phyloP scores from a whole-genome alignment of 352 stramenopile genomes.

The Phytophthora tubulina region DNA sequence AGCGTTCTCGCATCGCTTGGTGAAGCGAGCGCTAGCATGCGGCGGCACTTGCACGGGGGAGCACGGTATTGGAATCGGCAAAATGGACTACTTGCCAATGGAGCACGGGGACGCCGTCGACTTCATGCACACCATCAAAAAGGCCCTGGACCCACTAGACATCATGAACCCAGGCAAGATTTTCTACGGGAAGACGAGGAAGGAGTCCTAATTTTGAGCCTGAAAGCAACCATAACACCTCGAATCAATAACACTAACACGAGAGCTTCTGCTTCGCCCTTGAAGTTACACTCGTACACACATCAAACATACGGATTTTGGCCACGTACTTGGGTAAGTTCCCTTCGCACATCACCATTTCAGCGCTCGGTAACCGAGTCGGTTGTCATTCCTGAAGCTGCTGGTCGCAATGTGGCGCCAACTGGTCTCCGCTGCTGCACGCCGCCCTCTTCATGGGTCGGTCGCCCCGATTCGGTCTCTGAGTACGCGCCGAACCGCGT shows the following conservation, averaged over 20 bases:
- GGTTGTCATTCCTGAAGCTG: slow-evolving; percentile 21
- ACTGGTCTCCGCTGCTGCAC: slow-evolving; percentile 12
- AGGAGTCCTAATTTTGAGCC: background rate
- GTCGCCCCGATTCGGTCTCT: slow-evolving; percentile 16
- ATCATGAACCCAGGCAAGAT: slow-evolving; percentile 99
- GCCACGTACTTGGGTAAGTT: background rate
- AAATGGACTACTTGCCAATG: slow-evolving; percentile 91
- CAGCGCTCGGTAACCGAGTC: too few relatives aligned
- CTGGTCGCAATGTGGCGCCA: slow-evolving; percentile 35
- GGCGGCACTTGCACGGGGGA: slow-evolving; percentile 98
- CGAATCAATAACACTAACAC: background rate
- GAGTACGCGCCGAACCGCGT: slow-evolving; percentile 47
- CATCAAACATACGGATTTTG: slow-evolving; percentile 13
- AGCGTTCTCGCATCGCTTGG: slow-evolving; percentile 85
- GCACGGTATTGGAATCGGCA: slow-evolving; percentile 96
- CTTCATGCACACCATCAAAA: slow-evolving; percentile 95
- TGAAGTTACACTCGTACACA: slow-evolving; percentile 23
- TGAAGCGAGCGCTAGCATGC: slow-evolving; percentile 76
- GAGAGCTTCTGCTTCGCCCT: slow-evolving; percentile 2
- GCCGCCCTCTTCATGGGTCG: slow-evolving; percentile 2
- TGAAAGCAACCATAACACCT: background rate
- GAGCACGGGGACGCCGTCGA: slow-evolving; percentile 93
- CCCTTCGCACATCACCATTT: slow-evolving; percentile 10
- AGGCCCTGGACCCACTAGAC: slow-evolving; percentile 93
- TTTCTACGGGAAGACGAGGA: slow-evolving; percentile 58